Percentiles rank a stretch among this genome's conserved stretches.
Evolutionary conservation across 2,329 filamentous ascomycete species (phyloP).

Genomic region (Epicoccum nigrum): DNA sequence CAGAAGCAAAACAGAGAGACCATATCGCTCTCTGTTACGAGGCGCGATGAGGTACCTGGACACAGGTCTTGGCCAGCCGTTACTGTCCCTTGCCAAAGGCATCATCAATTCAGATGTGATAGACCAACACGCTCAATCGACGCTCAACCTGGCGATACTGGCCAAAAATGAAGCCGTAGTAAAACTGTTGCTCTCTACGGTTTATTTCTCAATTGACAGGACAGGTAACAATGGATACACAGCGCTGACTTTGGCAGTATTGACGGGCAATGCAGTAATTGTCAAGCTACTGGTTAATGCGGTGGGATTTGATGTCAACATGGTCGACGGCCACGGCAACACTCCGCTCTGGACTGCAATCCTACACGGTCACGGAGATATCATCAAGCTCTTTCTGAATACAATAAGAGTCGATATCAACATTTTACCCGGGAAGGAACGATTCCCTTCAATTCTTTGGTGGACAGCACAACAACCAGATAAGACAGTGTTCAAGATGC

Average conservation of each 20-base stretch:
- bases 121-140: neutral
- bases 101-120: neutral
- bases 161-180: neutral
- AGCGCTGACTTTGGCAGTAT: neutral
- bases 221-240: too few species aligned
- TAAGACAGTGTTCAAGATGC: neutral
- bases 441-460: neutral
- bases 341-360: neutral
- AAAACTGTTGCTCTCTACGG: neutral
- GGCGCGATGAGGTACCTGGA: neutral
- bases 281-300: neutral
- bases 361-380: neutral
- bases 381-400: neutral
- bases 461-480: neutral
- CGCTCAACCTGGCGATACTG: neutral
- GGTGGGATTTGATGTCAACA: neutral
- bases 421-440: neutral
- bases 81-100: neutral
- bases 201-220: neutral
- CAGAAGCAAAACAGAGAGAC: neutral
- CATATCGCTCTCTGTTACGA: neutral
- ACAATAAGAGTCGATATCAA: neutral
- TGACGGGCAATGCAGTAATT: neutral
- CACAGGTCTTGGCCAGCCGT: neutral
- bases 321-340: neutral